Base-by-base conservation (phyloP, 2,329 filamentous ascomycete species). In the Didymella exigua region DNA sequence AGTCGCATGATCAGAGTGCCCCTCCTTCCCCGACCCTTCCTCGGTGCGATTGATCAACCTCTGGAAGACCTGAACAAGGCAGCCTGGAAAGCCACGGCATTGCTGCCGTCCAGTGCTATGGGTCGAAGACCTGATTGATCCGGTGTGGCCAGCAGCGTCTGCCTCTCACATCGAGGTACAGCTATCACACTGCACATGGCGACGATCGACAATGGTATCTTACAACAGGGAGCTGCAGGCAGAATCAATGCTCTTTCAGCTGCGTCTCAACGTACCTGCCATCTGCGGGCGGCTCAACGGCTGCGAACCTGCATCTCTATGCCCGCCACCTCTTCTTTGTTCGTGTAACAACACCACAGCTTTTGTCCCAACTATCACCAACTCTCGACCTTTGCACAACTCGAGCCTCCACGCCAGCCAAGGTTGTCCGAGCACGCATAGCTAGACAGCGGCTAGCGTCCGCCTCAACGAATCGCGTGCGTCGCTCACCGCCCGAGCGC, bases 1-100 rank as follows among this genome's bases (percentile, higher is more conserved):
- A 66, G 62, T 67, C 67, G 59, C 62, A 66, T 68, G 67, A 70
- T 61, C 66, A 49, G 36, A 31, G 43, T 61, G 63, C 65, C 65
- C 63, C 65, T 66, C 63, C 56, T 60, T 59, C 42, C 34, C 16
- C 52, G 48, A 53, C 59, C 55, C 53, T 54, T 60, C 58, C 30
- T 51, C 41, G 42, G 49, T 41, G 21, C 45, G 51, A 59, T 62
- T 51, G 59, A 57, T 53, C 60, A 62, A 60, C 58, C 58, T 56
- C 49, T 55, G 38, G 14, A 62, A 62, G 65, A 66, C 52, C 49
- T 52, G 38, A 16, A 70, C 65, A 61, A 68, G 59, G 64, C 61
- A 53, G 46, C 46, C 43, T 54, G 49, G 52, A 45, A 47, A 47
- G 36, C 48, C 48, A 58, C 48, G 56, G 58, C 56, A 51, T 36